Evolutionary conservation across 305 asterid genomes (phyloP).

Genomic region (Fraxinus paxiana): DNA sequence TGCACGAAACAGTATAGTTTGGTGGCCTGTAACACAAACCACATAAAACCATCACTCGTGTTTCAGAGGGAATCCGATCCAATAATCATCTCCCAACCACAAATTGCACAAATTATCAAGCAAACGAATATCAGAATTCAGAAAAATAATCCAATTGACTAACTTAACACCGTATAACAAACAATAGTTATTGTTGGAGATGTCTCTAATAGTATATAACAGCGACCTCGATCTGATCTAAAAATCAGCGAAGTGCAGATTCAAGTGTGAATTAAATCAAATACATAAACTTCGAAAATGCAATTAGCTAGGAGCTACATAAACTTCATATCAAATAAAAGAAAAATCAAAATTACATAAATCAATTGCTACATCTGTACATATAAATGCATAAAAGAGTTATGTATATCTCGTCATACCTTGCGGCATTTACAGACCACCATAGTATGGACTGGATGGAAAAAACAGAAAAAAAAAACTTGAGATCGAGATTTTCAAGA

Average conservation of each 20-base stretch:
- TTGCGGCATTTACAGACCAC: conserved; percentile 99
- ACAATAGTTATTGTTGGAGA: neutral
- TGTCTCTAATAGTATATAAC: neutral
- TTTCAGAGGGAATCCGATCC: neutral
- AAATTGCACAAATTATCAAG: conserved; percentile 2
- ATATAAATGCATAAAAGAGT: neutral
- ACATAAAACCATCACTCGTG: conserved; percentile 10
- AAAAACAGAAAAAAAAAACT: conserved; percentile 19
- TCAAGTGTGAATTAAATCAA: conserved; percentile 13
- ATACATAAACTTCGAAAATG: neutral
- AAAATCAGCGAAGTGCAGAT: conserved; percentile 9
- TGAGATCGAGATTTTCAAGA: conserved; percentile 39
- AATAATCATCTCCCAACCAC: conserved; percentile 7
- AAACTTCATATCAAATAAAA: neutral
- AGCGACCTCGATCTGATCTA: conserved; percentile 39
- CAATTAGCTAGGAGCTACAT: neutral
- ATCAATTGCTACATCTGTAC: neutral
- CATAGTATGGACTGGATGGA: conserved; percentile 50
- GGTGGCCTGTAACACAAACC: conserved; percentile 64
- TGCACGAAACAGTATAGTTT: conserved; percentile 95
- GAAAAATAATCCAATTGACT: neutral
- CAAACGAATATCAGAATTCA: neutral
- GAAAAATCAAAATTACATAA: neutral
- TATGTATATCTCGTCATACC: conserved; percentile 36
- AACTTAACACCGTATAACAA: neutral